Evolutionary conservation across 1,139 yeast genomes (phyloP).

Genomic region (Blastobotrys persicus): DNA sequence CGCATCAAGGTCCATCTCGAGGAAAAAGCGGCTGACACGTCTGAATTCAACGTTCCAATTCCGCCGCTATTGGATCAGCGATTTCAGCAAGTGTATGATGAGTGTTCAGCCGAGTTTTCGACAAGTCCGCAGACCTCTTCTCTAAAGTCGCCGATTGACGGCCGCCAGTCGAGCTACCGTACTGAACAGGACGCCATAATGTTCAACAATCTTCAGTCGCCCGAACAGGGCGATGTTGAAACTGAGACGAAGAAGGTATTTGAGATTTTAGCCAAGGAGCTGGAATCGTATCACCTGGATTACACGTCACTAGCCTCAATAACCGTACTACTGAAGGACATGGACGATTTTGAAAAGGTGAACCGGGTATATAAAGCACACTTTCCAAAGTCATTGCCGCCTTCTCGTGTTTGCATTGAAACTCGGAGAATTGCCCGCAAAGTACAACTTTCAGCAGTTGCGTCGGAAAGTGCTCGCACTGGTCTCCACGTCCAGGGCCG

Average conservation of each 20-base stretch:
- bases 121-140: too few relatives aligned
- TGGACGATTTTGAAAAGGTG: constrained; percentile 59
- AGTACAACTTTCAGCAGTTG: constrained; percentile 60
- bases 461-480: constrained; percentile 27
- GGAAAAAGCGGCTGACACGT: constrained; percentile 36
- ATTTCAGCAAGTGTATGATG: constrained; percentile 36
- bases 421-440: constrained; percentile 45
- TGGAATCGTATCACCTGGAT: constrained; percentile 12
- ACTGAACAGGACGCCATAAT: constrained; percentile 1
- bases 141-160: too few relatives aligned
- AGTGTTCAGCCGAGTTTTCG: not conserved
- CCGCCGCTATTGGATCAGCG: constrained; percentile 52
- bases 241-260: constrained; percentile 25
- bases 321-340: constrained; percentile 54
- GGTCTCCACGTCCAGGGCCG: constrained; percentile 90
- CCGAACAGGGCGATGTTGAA: not conserved
- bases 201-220: not conserved
- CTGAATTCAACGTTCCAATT: constrained; percentile 27
- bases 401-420: constrained; percentile 83
- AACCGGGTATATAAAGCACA: constrained; percentile 56
- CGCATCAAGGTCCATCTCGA: constrained; percentile 38
- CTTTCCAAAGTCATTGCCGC: constrained; percentile 61
- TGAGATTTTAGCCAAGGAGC: constrained; percentile 13
- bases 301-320: constrained; percentile 21
- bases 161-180: not conserved